Evolutionary conservation across 2,329 filamentous ascomycete genomes (phyloP).

Genomic region (Pyrenochaeta sp.): DNA sequence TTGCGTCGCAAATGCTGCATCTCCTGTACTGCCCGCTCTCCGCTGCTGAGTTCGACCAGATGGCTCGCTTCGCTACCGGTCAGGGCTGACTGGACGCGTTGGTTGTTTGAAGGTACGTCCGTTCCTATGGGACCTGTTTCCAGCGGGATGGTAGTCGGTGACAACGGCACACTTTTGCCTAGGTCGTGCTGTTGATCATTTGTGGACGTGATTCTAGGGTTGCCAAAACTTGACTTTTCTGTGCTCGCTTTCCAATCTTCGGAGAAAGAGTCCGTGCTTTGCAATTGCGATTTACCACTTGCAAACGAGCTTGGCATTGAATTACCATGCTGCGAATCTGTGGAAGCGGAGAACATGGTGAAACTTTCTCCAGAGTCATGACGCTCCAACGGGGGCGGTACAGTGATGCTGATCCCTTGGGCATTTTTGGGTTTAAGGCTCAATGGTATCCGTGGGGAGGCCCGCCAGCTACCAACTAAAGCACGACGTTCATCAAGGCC

Average conservation of each 20-base stretch:
- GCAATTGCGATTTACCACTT: constrained; percentile 41
- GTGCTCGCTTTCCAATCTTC: constrained; percentile 37
- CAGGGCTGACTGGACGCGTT: constrained; percentile 18
- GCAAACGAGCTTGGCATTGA: constrained; percentile 63
- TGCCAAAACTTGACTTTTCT: constrained; percentile 47
- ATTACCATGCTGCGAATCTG: constrained; percentile 62
- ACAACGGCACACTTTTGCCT: constrained; percentile 34
- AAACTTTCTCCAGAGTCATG: constrained; percentile 70
- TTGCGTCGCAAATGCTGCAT: constrained; percentile 51
- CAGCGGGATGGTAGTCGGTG: constrained; percentile 39
- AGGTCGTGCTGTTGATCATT: constrained; percentile 18
- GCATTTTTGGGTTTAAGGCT: constrained; percentile 56
- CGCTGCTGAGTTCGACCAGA: constrained; percentile 30
- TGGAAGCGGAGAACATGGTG: constrained; percentile 70
- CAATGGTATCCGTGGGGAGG: constrained; percentile 59
- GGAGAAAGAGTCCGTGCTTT: constrained; percentile 34
- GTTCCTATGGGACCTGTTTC: constrained; percentile 7
- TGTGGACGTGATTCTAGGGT: constrained; percentile 12
- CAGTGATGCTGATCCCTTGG: constrained; percentile 44
- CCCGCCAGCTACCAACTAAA: constrained; percentile 56
- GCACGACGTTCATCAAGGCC: constrained; percentile 51
- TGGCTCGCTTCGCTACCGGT: constrained; percentile 23
- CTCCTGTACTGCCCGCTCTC: constrained; percentile 46
- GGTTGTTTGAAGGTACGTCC: constrained; percentile 7
- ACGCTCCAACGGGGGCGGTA: constrained; percentile 52